phyloP scores from a whole-genome alignment of 768 basidiomycete species.

The Chiua virens region DNA sequence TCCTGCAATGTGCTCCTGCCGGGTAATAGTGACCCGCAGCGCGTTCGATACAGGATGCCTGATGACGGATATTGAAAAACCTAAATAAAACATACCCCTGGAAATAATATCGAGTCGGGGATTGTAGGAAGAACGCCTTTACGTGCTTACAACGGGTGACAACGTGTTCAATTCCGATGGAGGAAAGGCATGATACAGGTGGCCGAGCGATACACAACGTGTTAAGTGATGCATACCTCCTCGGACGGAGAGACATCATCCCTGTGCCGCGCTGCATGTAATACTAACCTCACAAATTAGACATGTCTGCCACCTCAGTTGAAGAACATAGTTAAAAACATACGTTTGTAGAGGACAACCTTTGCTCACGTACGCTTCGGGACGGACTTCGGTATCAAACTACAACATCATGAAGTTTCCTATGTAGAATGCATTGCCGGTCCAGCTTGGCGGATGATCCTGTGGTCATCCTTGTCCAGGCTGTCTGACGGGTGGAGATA shows the following conservation, averaged over 20 bases:
- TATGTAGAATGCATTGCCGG: no score
- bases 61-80: neutral
- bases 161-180: neutral
- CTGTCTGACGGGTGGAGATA: no score
- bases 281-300: neutral
- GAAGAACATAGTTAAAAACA: neutral
- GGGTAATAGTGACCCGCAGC: neutral
- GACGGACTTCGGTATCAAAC: no score
- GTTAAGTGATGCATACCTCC: neutral
- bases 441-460: no score
- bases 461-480: no score
- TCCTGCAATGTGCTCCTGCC: neutral
- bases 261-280: slow-evolving; percentile 4
- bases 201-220: neutral
- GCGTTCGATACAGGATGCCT: neutral
- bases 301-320: neutral
- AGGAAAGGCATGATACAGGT: neutral
- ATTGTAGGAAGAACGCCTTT: neutral
- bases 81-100: neutral
- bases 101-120: neutral
- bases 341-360: no score
- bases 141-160: slow-evolving; percentile 1
- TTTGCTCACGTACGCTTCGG: no score
- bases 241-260: slow-evolving; percentile 3
- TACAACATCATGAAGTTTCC: no score